Base-by-base conservation (phyloP, 108 stramenopile genomes). In the Cyclotella cryptica region DNA sequence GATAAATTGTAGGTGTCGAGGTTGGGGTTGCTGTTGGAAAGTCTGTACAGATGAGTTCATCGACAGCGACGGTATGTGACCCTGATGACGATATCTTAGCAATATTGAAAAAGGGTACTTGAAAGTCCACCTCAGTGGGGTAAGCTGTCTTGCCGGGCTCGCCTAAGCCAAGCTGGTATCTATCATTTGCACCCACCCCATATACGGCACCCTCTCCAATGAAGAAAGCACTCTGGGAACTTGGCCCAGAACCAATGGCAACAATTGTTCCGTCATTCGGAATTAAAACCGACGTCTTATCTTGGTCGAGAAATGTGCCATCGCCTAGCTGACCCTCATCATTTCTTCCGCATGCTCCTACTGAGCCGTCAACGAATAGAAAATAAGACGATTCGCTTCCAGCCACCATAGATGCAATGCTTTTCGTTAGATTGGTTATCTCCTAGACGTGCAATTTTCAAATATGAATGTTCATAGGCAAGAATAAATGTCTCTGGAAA, bases 321-420 rank as follows among this genome's bases (percentile, higher is more conserved):
- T 83, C 81, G 18, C 81, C 81, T 21, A 83, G 46, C 46, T 83
- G 81, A 12, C 81, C 81, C 49, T 67, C 69, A 42, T 72, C 64
- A 69, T 83, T 83, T 30, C 71, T 27, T 39, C 81, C 81, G 54
- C 81, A 83, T 19, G 81, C 29, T 24, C 42, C 70, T 15, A 66
- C 81, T 26, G 70, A 58, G 43, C 81, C 81, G 53, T 83, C 81
- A 9, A 26, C 28, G 27, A 75, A 83, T 3, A 83, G 64, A 42
- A 67, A 51, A 64, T 83, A 83, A 44, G 74, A 76, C 18, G 81
- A 83, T 52, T 75, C 63, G 65, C 69, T 57, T 21, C 54, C 69
- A 6, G 81, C 75, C 64, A 65, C 45, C 4, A 65, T 45, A 1
- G 64, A 47, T 39, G 28, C 35, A 62, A 62, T 42, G 13, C 35